Conservation (phyloP, 805 yeast genomes). For the Kockiozyma suomiensis region DNA sequence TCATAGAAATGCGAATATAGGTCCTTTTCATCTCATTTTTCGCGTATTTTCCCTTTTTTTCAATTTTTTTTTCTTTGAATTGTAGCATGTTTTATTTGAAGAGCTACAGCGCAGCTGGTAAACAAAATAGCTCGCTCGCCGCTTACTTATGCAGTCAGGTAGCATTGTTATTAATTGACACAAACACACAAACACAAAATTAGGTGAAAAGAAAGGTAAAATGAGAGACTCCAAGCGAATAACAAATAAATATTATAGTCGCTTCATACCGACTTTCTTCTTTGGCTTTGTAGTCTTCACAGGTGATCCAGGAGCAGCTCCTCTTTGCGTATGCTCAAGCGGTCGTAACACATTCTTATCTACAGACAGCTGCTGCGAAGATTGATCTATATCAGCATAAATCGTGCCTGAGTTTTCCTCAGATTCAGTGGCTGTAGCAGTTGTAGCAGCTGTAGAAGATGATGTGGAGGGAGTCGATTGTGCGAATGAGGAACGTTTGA, state of each 20-base stretch:
- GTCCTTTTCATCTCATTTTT: no score
- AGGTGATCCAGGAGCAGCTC: conserved; percentile 7
- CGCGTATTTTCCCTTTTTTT: no score
- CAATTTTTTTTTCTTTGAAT: no score
- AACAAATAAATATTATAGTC: conserved; percentile 13
- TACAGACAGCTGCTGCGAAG: neutral
- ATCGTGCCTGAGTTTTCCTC: conserved; percentile 1
- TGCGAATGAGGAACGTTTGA: conserved; percentile 21
- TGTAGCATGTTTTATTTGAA: neutral
- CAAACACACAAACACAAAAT: neutral
- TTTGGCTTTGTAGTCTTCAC: conserved; percentile 14
- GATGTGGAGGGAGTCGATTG: neutral
- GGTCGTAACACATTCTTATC: conserved; percentile 20
- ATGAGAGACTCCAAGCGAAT: neutral
- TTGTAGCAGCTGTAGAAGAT: no score
- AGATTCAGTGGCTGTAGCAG: neutral
- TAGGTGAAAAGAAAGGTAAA: neutral
- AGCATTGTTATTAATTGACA: no score
- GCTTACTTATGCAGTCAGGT: no score
- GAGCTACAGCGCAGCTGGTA: neutral
- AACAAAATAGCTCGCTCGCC: neutral
- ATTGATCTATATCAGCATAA: neutral
- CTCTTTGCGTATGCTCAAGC: conserved; percentile 27
- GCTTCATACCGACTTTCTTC: conserved; percentile 26
- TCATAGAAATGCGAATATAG: no score